A percentile compares a stretch with the other conserved stretches of the same genome.
Evolutionary conservation across 768 basidiomycete genomes (phyloP).

Genomic region (Trametopsis cervina): DNA sequence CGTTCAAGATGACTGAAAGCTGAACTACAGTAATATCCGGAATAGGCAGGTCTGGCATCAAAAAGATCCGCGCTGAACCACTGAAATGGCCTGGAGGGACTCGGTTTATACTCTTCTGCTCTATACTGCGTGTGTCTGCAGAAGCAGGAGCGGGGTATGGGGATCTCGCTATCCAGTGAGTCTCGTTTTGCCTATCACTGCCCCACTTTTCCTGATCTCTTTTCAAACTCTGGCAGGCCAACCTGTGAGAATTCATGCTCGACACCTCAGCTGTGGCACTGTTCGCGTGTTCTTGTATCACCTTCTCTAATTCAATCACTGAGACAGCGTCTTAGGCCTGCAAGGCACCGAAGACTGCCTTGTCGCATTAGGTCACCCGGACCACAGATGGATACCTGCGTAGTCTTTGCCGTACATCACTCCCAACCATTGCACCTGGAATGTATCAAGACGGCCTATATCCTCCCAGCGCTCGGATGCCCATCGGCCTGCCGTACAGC

Average conservation of each 20-base stretch:
- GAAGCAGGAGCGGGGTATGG: background rate
- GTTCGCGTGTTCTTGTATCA: background rate
- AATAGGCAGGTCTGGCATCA: background rate
- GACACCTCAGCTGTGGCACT: background rate
- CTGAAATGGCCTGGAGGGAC: background rate
- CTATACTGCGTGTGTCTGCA: too few relatives aligned
- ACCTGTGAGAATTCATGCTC: background rate
- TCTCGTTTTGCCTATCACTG: background rate
- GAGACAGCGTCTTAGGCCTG: background rate
- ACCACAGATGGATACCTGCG: background rate
- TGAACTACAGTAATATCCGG: background rate
- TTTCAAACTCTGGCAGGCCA: background rate
- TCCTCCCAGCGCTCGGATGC: background rate
- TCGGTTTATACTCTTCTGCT: too few relatives aligned
- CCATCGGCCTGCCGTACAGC: background rate
- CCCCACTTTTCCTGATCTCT: background rate
- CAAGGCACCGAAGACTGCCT: background rate
- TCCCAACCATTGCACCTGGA: background rate
- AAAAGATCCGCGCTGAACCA: too few relatives aligned
- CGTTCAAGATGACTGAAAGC: too few relatives aligned
- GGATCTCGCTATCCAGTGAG: background rate
- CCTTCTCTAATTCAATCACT: background rate
- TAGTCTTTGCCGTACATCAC: background rate
- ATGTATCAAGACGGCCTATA: background rate
- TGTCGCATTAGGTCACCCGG: background rate